phyloP scores from a whole-genome alignment of 441 rosid species.

The Syzygium malaccense region DNA sequence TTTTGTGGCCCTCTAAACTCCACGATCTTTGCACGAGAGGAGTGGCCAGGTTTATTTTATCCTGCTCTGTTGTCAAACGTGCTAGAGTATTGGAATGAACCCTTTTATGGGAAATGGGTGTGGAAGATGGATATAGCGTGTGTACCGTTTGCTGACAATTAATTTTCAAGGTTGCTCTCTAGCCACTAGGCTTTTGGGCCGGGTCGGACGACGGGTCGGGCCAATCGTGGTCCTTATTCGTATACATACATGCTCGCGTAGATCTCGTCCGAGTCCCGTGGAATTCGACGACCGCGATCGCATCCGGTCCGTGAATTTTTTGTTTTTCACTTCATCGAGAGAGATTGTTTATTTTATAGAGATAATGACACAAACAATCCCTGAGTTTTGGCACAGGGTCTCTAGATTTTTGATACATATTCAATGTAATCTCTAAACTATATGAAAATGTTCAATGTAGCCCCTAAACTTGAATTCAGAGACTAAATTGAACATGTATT shows the following conservation, averaged over 20 bases:
- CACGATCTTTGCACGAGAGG: too few species aligned
- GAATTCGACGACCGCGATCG: not conserved
- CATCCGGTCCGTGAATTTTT: too few species aligned
- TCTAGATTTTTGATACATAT: too few species aligned
- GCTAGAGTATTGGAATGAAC: not conserved
- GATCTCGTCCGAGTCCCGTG: fast-evolving
- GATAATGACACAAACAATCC: too few species aligned
- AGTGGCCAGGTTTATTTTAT: not conserved
- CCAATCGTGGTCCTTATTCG: fast-evolving
- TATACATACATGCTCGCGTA: not conserved
- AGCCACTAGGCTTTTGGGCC: not conserved
- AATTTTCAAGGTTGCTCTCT: not conserved
- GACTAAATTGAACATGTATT: too few species aligned
- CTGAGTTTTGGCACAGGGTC: too few species aligned
- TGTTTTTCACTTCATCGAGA: too few species aligned
- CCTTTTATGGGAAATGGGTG: not conserved
- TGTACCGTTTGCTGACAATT: not conserved
- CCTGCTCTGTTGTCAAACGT: not conserved
- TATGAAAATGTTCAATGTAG: too few species aligned
- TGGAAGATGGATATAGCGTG: not conserved
- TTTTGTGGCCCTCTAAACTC: not conserved
- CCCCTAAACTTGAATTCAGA: too few species aligned
- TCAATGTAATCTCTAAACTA: too few species aligned
- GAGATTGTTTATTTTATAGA: too few species aligned
- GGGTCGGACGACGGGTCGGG: not conserved